Percentiles rank a stretch among this genome's conserved stretches.
These are phyloP conservation scores for Leccinum olivaceopallidum DNA, from an alignment of 768 basidiomycete genomes.

Conservation along the genomic window DNA sequence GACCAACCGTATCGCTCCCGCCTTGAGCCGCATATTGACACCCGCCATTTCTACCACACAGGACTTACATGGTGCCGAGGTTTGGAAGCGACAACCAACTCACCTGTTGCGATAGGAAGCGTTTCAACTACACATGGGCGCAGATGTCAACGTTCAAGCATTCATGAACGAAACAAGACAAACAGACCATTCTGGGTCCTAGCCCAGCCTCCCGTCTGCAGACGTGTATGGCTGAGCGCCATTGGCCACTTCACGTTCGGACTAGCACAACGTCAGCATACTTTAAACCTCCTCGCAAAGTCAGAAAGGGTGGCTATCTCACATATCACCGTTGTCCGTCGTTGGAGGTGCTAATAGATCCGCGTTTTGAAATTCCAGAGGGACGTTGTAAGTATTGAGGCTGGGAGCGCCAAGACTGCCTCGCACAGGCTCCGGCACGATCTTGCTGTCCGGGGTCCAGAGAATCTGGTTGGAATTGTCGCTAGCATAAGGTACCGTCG, in stretches of 20 bases:
- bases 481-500: constrained; percentile 43
- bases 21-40: constrained; percentile 41
- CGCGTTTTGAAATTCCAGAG: constrained; percentile 54
- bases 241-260: constrained; percentile 61
- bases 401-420: constrained; percentile 44
- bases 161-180: neutral
- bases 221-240: constrained; percentile 53
- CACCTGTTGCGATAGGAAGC: constrained; percentile 39
- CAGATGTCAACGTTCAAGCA: neutral
- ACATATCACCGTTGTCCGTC: constrained; percentile 57
- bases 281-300: neutral
- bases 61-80: neutral
- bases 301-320: constrained; percentile 9
- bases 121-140: constrained; percentile 25
- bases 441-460: constrained; percentile 33
- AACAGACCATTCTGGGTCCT: constrained; percentile 53
- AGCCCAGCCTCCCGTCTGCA: constrained; percentile 61
- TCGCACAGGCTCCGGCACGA: constrained; percentile 41
- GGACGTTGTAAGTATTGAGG: constrained; percentile 56
- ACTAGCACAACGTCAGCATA: constrained; percentile 14
- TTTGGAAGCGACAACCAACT: constrained; percentile 17
- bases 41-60: constrained; percentile 13
- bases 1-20: constrained; percentile 38
- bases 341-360: constrained; percentile 58
- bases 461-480: constrained; percentile 44